Base-by-base conservation (phyloP, 208 protist species). In the Spironucleus salmonicida region DNA sequence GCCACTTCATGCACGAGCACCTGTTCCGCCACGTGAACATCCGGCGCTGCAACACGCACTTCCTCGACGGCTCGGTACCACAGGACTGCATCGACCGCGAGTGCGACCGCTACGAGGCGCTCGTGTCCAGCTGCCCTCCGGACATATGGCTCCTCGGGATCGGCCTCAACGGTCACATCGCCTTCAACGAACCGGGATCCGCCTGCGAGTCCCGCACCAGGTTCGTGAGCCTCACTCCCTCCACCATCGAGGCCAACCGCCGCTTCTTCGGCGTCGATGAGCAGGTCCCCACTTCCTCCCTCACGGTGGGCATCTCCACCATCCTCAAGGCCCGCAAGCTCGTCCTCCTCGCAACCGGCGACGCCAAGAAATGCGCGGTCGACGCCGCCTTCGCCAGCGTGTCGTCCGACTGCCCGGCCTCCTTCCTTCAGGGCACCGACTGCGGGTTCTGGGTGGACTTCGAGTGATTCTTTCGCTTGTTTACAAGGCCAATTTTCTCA, bases 1-100 rank as follows among this genome's bases (percentile, higher is more conserved):
- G n/a, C 29, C 26, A n/a, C 32, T 77, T 77, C 74, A 77, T 77
- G 74, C 58, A 77, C 57, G 74, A 62, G 58, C 7, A 77, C 74
- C 74, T 77, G 32, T 77, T 77, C 74, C 9, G 35, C 57, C 11
- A 67, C 49, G 34, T 68, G 15, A 68, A 77, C 58, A 62, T 77
- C 45, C 9, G 45, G 35, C 9, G 11, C 4, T 7, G 49, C 15
- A 62, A 77, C 42, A 32, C 69, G 4, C 58, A 68, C 59, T 67
- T 61, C 74, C 49, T 64, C 11, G n/a, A 68, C n/a, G 32, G 59
- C 13, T 23, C 49, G 4, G 32, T n/a, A n/a, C 27, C 39, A 2
- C 7, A 58, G 4, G n/a, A n/a, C n/a, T n/a, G n/a, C n/a, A 23
- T 39, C 1, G 11, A 26, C 7, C 7, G 45, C 30, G 59, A 61